Conservation (phyloP, 2,329 filamentous ascomycete genomes). For the Cladophialophora chaetospira region DNA sequence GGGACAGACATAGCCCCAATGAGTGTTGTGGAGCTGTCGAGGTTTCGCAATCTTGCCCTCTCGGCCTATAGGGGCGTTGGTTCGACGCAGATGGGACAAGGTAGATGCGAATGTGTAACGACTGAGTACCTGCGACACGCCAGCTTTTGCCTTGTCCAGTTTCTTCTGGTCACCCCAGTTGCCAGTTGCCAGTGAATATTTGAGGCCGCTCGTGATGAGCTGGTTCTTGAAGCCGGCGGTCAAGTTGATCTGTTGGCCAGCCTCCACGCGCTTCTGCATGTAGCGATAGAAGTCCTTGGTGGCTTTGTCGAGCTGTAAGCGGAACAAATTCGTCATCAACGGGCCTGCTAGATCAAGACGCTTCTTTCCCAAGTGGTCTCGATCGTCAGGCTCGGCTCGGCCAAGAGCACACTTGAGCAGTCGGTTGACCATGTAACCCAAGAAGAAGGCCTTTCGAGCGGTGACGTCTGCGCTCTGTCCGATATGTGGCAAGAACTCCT, state of each 20-base stretch:
- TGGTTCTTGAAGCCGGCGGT: slow-evolving; percentile 87
- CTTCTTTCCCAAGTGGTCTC: slow-evolving; percentile 99
- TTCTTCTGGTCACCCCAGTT: slow-evolving; percentile 99
- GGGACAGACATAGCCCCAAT: slow-evolving; percentile 96
- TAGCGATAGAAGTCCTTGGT: slow-evolving; percentile 89
- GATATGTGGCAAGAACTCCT: slow-evolving; percentile 94
- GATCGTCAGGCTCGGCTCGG: slow-evolving; percentile 89
- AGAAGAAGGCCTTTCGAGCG: slow-evolving; percentile 94
- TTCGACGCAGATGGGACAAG: slow-evolving; percentile 91
- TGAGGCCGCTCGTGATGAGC: slow-evolving; percentile 89
- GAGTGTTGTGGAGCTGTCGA: slow-evolving; percentile 95
- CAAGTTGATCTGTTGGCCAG: slow-evolving; percentile 83
- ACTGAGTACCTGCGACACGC: slow-evolving; percentile 97
- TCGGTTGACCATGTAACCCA: slow-evolving; percentile 98
- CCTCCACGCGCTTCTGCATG: slow-evolving; percentile 88
- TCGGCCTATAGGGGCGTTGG: slow-evolving; percentile 95
- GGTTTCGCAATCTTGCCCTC: slow-evolving; percentile 99
- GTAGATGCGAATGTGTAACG: slow-evolving; percentile 97
- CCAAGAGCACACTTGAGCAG: slow-evolving; percentile 91
- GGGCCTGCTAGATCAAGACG: slow-evolving; percentile 92
- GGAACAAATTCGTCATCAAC: slow-evolving; percentile 93
- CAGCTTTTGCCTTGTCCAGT: slow-evolving; percentile 88
- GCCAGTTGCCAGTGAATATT: slow-evolving; percentile 94
- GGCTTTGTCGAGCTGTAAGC: slow-evolving; percentile 85
- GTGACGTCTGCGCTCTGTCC: slow-evolving; percentile 93